phyloP scores from a whole-genome alignment of 1,139 yeast species.

The Kurtzmaniella quercitrusa region DNA sequence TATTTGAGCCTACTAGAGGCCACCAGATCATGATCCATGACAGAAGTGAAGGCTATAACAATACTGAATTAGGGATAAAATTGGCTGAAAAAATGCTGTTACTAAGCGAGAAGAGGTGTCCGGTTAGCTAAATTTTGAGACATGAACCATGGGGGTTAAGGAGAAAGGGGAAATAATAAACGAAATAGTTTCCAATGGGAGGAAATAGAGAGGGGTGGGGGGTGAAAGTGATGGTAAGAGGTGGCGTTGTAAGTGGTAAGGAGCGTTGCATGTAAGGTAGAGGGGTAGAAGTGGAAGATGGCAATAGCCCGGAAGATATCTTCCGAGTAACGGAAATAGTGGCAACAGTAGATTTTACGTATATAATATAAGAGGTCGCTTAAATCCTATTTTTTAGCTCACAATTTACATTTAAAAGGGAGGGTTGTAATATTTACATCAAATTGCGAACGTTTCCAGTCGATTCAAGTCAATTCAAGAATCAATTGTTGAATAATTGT shows the following conservation, averaged over 20 bases:
- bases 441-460: not conserved
- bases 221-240: no score
- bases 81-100: not conserved
- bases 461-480: not conserved
- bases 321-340: not conserved
- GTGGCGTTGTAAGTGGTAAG: no score
- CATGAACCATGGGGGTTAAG: not conserved
- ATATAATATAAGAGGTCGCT: no score
- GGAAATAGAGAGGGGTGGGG: no score
- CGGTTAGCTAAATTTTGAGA: not conserved
- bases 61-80: not conserved
- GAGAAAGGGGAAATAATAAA: no score
- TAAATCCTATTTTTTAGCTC: not conserved
- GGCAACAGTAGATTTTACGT: not conserved
- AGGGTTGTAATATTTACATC: not conserved
- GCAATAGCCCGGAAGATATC: not conserved
- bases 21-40: not conserved
- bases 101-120: not conserved
- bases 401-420: not conserved
- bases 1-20: not conserved
- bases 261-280: no score
- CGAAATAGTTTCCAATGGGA: no score
- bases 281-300: not conserved
- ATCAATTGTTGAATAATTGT: no score
- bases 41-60: not conserved